phyloP scores from a whole-genome alignment of 768 basidiomycete species.

The Megacollybia marginata region DNA sequence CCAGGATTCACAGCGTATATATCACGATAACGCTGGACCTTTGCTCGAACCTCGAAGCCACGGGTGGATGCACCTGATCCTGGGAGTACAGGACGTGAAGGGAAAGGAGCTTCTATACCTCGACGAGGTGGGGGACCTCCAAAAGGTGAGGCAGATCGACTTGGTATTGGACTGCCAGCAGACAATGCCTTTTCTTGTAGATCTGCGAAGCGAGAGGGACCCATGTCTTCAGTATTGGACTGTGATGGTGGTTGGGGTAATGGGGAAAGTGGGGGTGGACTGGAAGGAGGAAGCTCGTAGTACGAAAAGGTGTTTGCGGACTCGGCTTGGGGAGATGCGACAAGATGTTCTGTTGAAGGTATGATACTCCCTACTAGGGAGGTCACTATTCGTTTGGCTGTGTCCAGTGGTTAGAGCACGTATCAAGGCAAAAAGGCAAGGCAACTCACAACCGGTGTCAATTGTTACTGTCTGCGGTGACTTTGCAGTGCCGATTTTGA shows the following conservation, averaged over 20 bases:
- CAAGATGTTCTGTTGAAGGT: no score
- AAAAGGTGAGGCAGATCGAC: conserved; percentile 1
- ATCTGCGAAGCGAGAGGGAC: not conserved
- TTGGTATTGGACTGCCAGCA: not conserved
- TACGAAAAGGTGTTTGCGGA: conserved; percentile 2
- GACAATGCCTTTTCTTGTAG: not conserved
- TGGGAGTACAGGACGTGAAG: conserved; percentile 31
- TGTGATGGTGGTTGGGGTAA: conserved; percentile 28
- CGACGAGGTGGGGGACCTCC: conserved; percentile 18
- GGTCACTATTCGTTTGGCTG: no score
- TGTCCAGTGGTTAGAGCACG: no score
- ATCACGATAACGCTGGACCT: conserved; percentile 22
- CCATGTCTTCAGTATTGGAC: no score
- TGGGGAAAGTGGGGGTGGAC: conserved; percentile 39
- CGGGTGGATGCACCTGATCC: conserved; percentile 5
- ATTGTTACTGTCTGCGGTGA: no score
- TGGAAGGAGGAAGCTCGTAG: conserved; percentile 33
- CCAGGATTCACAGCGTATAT: conserved; percentile 17
- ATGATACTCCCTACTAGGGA: no score
- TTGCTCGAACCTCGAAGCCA: conserved; percentile 17
- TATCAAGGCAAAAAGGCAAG: no score
- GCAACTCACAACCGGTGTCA: no score
- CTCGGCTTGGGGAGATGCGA: no score
- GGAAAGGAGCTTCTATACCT: conserved; percentile 46
- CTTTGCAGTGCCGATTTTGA: no score